A percentile compares a stretch with the other conserved stretches of the same genome.
Conservation (phyloP, 305 asterid genomes). For the Fraxinus velutina region DNA sequence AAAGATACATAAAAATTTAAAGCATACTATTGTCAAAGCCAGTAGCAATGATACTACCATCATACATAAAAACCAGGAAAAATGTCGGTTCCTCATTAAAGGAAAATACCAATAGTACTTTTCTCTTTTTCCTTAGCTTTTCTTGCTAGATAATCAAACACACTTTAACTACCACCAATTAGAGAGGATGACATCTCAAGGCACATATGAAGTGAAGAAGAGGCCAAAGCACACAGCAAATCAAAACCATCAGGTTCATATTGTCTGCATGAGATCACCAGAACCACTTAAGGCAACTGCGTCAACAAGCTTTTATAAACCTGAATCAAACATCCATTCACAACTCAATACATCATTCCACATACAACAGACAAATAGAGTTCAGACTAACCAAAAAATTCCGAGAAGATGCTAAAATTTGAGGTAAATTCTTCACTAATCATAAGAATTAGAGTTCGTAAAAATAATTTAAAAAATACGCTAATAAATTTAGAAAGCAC, state of each 20-base stretch:
- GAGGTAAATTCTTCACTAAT: background rate
- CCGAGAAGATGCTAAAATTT: background rate
- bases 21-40: constrained; percentile 20
- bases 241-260: constrained; percentile 63
- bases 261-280: constrained; percentile 63
- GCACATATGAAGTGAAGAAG: constrained; percentile 49
- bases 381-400: constrained; percentile 17
- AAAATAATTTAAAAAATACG: background rate
- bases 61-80: constrained; percentile 26
- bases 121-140: constrained; percentile 12
- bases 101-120: constrained; percentile 16
- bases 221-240: constrained; percentile 67
- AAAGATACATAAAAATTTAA: constrained; percentile 12
- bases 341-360: constrained; percentile 48
- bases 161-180: constrained; percentile 36
- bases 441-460: background rate
- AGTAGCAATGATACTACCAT: constrained; percentile 19
- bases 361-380: constrained; percentile 27
- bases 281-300: constrained; percentile 69
- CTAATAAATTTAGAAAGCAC: constrained; percentile 1
- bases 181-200: constrained; percentile 42
- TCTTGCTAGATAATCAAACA: constrained; percentile 27
- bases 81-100: constrained; percentile 26
- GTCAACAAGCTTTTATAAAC: constrained; percentile 63
- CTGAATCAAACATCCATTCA: constrained; percentile 69